These are phyloP conservation scores for Acanthamoeba castellanii DNA, from an alignment of 208 protist genomes.

Conservation along the genomic window DNA sequence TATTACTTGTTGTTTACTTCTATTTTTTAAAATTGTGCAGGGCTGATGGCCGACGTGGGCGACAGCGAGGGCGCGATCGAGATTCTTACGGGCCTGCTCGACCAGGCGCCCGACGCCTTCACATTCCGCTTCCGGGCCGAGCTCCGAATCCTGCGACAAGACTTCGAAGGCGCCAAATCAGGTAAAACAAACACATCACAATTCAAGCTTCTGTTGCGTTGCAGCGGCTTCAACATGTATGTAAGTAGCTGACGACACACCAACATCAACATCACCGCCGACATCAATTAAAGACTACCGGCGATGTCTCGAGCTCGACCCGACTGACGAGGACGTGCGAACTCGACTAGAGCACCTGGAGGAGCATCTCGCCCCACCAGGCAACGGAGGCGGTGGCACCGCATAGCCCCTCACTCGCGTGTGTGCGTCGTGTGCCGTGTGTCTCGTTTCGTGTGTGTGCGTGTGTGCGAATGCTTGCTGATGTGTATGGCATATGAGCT, in stretches of 20 bases:
- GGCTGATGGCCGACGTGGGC: conserved; percentile 12
- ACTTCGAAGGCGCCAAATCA: not conserved
- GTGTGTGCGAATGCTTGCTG: no score
- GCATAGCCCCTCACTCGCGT: no score
- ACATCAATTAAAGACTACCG: no score
- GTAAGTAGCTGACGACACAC: not conserved
- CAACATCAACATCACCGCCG: not conserved
- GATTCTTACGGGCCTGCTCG: not conserved
- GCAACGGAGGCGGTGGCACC: no score
- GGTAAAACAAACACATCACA: not conserved
- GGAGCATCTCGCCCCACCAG: not conserved
- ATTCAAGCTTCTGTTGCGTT: no score
- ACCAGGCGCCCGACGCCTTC: conserved; percentile 1
- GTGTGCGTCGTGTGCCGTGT: no score
- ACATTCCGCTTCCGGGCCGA: conserved; percentile 24
- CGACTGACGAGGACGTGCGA: not conserved
- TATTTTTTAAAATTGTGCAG: no score
- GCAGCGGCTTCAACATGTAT: no score
- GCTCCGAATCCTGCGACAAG: not conserved
- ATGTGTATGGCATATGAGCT: no score
- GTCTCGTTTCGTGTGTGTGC: no score
- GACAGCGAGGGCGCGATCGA: not conserved
- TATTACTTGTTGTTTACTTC: no score
- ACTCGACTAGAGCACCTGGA: not conserved
- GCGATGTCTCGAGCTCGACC: conserved; percentile 21